These are phyloP conservation scores for Metarhizium sp. DNA, from an alignment of 2,329 filamentous ascomycete genomes.

Conservation along the genomic window DNA sequence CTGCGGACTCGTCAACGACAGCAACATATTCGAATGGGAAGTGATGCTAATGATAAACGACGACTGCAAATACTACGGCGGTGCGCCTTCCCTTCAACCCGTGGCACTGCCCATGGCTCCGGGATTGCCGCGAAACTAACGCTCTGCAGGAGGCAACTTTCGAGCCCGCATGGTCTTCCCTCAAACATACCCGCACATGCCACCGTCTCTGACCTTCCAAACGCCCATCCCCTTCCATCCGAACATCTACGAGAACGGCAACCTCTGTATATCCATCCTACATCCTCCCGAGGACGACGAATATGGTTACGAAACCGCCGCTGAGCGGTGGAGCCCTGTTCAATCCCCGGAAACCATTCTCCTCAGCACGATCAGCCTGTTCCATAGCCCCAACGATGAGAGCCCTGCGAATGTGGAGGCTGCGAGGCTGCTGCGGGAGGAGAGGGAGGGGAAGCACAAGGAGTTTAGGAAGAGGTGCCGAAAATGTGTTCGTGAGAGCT, in stretches of 20 bases:
- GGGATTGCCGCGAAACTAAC: background rate
- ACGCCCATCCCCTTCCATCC: slow-evolving; percentile 82
- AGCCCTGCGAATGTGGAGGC: slow-evolving; percentile 93
- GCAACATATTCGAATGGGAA: slow-evolving; percentile 94
- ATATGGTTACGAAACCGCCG: slow-evolving; percentile 83
- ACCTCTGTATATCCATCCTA: slow-evolving; percentile 93
- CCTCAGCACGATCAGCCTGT: slow-evolving; percentile 82
- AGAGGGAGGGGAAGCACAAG: slow-evolving; percentile 47
- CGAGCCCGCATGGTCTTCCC: slow-evolving; percentile 79
- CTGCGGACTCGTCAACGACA: slow-evolving; percentile 75
- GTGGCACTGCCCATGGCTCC: background rate
- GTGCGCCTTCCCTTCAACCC: slow-evolving; percentile 37
- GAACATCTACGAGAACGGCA: slow-evolving; percentile 81
- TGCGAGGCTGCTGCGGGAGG: slow-evolving; percentile 77
- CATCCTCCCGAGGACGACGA: slow-evolving; percentile 92
- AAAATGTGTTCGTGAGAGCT: slow-evolving; percentile 69
- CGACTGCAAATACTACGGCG: slow-evolving; percentile 87
- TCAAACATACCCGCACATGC: slow-evolving; percentile 73
- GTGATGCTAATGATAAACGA: slow-evolving; percentile 98
- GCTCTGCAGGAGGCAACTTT: slow-evolving; percentile 72
- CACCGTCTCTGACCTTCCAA: slow-evolving; percentile 82
- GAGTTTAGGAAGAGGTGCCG: slow-evolving; percentile 75
- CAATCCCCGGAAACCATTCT: slow-evolving; percentile 94
- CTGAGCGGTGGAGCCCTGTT: slow-evolving; percentile 89
- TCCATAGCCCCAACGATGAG: slow-evolving; percentile 90